phyloP scores from a whole-genome alignment of 345 rosid genomes.

The Eucalyptus marginata region DNA sequence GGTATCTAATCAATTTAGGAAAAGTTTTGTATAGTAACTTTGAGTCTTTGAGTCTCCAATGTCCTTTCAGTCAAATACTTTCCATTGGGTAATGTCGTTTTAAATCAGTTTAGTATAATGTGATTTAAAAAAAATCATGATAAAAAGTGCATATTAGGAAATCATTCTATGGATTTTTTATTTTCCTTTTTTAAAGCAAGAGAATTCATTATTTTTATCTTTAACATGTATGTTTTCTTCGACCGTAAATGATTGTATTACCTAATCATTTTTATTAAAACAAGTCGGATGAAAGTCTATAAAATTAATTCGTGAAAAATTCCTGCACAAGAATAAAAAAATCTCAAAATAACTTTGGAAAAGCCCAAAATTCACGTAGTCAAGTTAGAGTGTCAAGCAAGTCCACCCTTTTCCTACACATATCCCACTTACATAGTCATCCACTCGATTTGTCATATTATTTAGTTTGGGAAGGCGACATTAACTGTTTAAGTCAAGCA shows the following conservation, averaged over 20 bases:
- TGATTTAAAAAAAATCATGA: background rate
- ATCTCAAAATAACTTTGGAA: background rate
- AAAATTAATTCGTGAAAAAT: no score
- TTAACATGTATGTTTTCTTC: no score
- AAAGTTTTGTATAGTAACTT: background rate
- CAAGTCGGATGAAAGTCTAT: background rate
- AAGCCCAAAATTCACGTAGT: background rate
- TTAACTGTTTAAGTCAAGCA: background rate
- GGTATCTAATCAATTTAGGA: background rate
- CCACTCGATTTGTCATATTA: background rate
- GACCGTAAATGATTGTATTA: background rate
- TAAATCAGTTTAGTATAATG: background rate
- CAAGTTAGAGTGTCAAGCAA: background rate
- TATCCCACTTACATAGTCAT: background rate
- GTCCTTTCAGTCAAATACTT: background rate
- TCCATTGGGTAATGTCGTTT: accelerated
- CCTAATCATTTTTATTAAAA: no score
- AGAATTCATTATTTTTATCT: no score
- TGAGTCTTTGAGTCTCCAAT: background rate
- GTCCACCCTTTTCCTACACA: background rate
- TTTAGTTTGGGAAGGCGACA: background rate
- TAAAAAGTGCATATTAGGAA: background rate
- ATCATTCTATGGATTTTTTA: background rate
- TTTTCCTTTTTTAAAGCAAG: background rate
- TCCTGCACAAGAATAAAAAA: no score